Base-by-base conservation (phyloP, 2,329 filamentous ascomycete genomes). In the Pseudogymnoascus sp. region DNA sequence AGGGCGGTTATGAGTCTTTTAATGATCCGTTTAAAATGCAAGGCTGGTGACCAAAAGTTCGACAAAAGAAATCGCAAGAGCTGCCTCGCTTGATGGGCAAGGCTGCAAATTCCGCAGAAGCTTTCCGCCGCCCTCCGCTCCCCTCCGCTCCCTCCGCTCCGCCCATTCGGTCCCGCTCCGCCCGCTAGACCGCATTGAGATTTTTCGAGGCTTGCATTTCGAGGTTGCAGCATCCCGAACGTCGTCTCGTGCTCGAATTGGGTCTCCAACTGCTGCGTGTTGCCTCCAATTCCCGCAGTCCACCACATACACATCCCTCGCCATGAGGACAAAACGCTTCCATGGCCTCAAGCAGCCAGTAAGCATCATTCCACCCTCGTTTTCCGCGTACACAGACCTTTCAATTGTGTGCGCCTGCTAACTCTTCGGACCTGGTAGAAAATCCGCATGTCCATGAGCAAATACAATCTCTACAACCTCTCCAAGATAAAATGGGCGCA, bases 401-500 rank as follows among this genome's bases (percentile, higher is more conserved):
- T 53, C 47, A 35, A 5, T 14, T n/a, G n/a, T 35, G 28, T 35
- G 25, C 39, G n/a, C 50, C 37, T 57, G 60, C 62, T 63, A 43
- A 63, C 38, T 57, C n/a, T 53, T 15, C 18, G 28, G 33, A 53
- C 25, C 63, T 58, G 62, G 60, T 72, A 97, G 92, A 95, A 91
- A 89, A 74, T 96, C 75, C 88, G 93, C 70, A 90, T 94, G 80
- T 91, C 91, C 79, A 97, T 93, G 94, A 96, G 91, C 80, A 96
- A 96, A 78, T 91, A 91, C 81, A 96, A 96, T 73, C 82, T 99
- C 65, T 99, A 90, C 84, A 97, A 97, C 77, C 77, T 99, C 66
- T 18, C 47, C 33, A 28, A 18, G 33, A 28, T 18, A 53, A 18
- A 1, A 20, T 9, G 2, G 0, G 4, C 47, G 3, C 1, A 7